Conservation (phyloP, 2,329 filamentous ascomycete genomes). For the Rutstroemia sp. region DNA sequence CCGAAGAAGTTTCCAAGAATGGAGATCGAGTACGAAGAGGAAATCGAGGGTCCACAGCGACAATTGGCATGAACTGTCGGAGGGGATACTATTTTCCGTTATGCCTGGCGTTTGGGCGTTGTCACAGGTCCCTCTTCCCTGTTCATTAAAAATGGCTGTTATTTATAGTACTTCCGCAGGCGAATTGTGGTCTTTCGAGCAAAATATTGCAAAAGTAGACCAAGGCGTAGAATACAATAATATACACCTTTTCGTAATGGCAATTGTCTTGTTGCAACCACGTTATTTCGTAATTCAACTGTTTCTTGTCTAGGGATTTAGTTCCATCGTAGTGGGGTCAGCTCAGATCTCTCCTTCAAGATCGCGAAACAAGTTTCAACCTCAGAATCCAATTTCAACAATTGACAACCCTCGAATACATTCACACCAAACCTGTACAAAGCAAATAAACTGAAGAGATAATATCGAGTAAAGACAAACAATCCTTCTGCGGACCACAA, state of each 20-base stretch:
- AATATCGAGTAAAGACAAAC: too few species aligned
- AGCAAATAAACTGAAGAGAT: background rate
- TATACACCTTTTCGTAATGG: too few species aligned
- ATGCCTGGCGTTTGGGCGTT: slow-evolving; percentile 14
- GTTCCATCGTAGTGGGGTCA: slow-evolving; percentile 1
- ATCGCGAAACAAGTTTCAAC: slow-evolving; percentile 12
- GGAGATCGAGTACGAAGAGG: slow-evolving; percentile 74
- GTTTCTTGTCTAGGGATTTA: background rate
- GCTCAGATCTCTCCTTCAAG: slow-evolving; percentile 4
- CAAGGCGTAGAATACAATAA: too few species aligned
- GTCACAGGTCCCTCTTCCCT: slow-evolving; percentile 1
- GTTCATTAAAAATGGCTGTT: background rate
- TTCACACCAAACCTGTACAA: background rate
- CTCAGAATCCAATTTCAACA: background rate
- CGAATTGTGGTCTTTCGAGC: background rate
- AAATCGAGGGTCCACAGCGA: slow-evolving; percentile 34
- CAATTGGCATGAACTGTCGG: slow-evolving; percentile 14
- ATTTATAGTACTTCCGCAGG: background rate
- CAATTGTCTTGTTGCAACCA: too few species aligned
- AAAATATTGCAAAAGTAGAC: background rate
- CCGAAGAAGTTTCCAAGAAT: slow-evolving; percentile 40
- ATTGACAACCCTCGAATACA: background rate
- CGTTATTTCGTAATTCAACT: too few species aligned
- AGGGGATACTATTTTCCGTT: slow-evolving; percentile 1
- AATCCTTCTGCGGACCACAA: too few species aligned